phyloP scores from a whole-genome alignment of 768 basidiomycete genomes.

The Gymnopilus dilepis region DNA sequence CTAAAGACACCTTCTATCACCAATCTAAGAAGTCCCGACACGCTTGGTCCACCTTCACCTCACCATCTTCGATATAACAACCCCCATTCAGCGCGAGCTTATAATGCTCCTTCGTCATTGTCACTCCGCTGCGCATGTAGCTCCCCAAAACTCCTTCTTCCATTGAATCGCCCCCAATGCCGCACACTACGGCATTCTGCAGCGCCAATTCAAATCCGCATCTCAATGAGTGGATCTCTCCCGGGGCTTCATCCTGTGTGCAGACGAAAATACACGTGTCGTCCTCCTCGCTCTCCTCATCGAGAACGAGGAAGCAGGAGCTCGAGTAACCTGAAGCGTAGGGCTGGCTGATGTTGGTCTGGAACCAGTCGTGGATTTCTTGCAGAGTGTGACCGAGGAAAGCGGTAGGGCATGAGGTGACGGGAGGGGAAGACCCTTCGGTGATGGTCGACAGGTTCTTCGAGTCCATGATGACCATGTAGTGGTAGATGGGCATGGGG shows the following conservation, averaged over 20 bases:
- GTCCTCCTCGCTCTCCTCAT: neutral
- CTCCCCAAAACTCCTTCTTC: conserved; percentile 5
- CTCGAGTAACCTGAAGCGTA: neutral
- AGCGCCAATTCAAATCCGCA: neutral
- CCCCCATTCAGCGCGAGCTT: conserved; percentile 8
- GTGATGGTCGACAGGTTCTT: neutral
- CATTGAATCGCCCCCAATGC: neutral
- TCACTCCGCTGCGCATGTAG: conserved; percentile 10
- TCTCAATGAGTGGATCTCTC: neutral
- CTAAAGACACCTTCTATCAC: too few species aligned
- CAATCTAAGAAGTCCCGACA: conserved; percentile 8
- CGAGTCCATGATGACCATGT: neutral
- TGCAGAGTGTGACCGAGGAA: neutral
- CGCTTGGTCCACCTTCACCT: conserved; percentile 10
- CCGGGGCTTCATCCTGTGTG: neutral
- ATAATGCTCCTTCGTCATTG: conserved; percentile 5
- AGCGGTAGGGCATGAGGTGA: neutral
- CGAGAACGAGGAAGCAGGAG: neutral
- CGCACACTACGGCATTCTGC: neutral
- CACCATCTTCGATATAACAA: conserved; percentile 8
- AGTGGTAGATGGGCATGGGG: neutral
- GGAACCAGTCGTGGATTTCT: neutral
- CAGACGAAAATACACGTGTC: neutral
- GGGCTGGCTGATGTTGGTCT: neutral
- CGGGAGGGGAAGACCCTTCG: neutral